Percentiles rank a stretch among this genome's conserved stretches.
phyloP scores from a whole-genome alignment of 768 basidiomycete species.

The Leucosporidium creatinivorum region DNA sequence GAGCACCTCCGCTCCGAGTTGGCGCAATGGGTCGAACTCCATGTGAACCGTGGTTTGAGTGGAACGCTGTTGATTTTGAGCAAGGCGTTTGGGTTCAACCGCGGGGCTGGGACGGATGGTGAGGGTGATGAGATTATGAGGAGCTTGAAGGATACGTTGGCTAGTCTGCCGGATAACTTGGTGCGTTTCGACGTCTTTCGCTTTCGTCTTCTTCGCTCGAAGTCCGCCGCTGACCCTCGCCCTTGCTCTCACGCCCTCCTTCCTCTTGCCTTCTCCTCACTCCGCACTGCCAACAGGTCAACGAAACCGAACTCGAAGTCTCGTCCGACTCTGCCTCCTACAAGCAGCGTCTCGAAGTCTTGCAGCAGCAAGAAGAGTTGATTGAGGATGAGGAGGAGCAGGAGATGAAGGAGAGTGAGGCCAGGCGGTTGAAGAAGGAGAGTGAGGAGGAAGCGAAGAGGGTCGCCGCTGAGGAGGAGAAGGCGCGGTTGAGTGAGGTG shows the following conservation, averaged over 20 bases:
- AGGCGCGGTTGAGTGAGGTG: slow-evolving; percentile 19
- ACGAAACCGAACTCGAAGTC: slow-evolving; percentile 94
- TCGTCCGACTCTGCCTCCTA: slow-evolving; percentile 88
- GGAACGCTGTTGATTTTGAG: slow-evolving; percentile 91
- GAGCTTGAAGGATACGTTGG: slow-evolving; percentile 80
- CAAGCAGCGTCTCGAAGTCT: slow-evolving; percentile 95
- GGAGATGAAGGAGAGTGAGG: slow-evolving; percentile 78
- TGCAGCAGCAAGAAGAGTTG: slow-evolving; percentile 97
- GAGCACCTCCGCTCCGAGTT: slow-evolving; percentile 79
- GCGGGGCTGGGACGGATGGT: slow-evolving; percentile 45
- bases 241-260: no score
- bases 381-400: slow-evolving; percentile 99
- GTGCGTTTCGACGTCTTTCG: slow-evolving; percentile 48
- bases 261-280: no score
- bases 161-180: slow-evolving; percentile 86
- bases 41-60: slow-evolving; percentile 77
- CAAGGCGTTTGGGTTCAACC: slow-evolving; percentile 88
- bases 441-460: slow-evolving; percentile 58
- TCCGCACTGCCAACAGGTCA: slow-evolving; percentile 53
- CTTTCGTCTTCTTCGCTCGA: neutral
- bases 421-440: slow-evolving; percentile 76
- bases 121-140: slow-evolving; percentile 78
- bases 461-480: slow-evolving; percentile 48
- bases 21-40: slow-evolving; percentile 83
- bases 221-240: no score